phyloP scores from a whole-genome alignment of 148 eudicot genomes.

The Fagopyrum esculentum region DNA sequence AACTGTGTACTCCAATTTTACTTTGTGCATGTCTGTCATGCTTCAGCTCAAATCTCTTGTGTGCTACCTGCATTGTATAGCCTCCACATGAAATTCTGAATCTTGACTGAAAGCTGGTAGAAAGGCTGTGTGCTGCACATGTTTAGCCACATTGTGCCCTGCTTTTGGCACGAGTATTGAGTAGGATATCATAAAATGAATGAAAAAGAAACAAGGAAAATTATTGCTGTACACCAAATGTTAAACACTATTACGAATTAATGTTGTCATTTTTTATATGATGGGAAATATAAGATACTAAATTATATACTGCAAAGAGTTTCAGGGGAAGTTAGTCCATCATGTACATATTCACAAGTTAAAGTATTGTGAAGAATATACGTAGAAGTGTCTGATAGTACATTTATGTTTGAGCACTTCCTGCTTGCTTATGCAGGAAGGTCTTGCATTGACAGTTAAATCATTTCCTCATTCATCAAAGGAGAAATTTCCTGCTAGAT shows the following conservation, averaged over 20 bases:
- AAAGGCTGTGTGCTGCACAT: not conserved
- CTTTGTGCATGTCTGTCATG: not conserved
- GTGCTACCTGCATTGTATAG: not conserved
- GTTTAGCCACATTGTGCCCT: not conserved
- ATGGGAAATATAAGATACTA: not conserved
- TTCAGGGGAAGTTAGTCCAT: not conserved
- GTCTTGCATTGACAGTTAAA: constrained; percentile 50
- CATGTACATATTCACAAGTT: not conserved
- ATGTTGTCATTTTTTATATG: not conserved
- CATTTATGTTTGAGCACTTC: not conserved
- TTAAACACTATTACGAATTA: not conserved
- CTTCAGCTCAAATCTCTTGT: not conserved
- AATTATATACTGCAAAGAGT: not conserved
- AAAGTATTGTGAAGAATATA: not conserved
- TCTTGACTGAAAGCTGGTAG: not conserved
- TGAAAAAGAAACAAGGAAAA: not conserved
- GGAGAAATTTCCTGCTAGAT: constrained; percentile 33
- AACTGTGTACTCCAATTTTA: not conserved
- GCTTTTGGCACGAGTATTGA: too few species aligned
- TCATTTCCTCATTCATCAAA: constrained; percentile 55
- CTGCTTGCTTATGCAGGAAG: constrained; percentile 53
- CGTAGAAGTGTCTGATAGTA: not conserved
- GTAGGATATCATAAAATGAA: not conserved
- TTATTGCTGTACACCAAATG: not conserved
- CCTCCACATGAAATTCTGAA: not conserved